Conservation (phyloP, 495 filamentous ascomycete genomes). For the Xylaria longipes region DNA sequence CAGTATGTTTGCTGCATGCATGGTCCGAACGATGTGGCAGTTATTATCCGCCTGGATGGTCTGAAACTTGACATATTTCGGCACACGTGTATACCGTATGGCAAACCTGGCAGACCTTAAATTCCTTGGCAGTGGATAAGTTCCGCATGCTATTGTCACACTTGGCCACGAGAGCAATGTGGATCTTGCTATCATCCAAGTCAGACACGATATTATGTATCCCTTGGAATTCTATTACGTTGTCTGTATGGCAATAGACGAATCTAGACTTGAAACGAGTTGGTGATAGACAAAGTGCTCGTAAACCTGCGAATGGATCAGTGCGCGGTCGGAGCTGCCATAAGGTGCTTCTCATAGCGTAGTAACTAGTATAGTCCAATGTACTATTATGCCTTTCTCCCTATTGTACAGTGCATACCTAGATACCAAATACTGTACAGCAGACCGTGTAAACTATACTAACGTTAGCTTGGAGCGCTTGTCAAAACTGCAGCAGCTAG, state of each 20-base stretch:
- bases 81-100: constrained; percentile 12
- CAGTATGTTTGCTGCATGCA: neutral
- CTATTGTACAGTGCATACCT: too few relatives aligned
- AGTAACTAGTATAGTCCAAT: neutral
- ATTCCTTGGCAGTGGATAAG: neutral
- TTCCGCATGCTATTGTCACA: neutral
- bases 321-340: neutral
- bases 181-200: neutral
- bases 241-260: neutral
- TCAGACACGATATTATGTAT: neutral
- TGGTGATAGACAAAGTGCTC: neutral
- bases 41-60: neutral
- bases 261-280: neutral
- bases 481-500: constrained; percentile 5
- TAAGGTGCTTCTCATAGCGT: neutral
- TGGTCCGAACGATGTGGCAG: neutral
- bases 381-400: too few relatives aligned
- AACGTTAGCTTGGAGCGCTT: neutral
- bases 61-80: constrained; percentile 11
- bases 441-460: neutral
- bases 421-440: too few relatives aligned
- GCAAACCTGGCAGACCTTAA: constrained; percentile 1
- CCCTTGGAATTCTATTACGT: neutral
- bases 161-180: constrained; percentile 10
- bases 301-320: neutral